phyloP scores from a whole-genome alignment of 2,329 filamentous ascomycete species.

The Fusarium falciforme region DNA sequence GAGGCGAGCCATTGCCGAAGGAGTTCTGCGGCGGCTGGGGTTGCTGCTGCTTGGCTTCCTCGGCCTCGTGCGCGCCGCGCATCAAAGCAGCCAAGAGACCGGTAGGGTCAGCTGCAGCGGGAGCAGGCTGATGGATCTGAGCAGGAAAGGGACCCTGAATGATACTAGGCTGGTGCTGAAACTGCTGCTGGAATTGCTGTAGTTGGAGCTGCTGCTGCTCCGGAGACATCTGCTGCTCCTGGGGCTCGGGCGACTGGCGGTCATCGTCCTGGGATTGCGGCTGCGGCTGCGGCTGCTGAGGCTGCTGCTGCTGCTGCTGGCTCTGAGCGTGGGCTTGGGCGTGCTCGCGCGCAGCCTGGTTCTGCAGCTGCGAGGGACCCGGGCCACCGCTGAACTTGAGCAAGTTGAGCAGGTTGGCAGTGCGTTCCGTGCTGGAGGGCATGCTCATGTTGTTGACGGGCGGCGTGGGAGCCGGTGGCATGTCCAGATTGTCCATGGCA shows the following conservation, averaged over 20 bases:
- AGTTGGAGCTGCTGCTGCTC: slow-evolving; percentile 44
- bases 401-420: slow-evolving; percentile 68
- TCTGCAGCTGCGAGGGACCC: slow-evolving; percentile 50
- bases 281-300: slow-evolving; percentile 20
- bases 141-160: slow-evolving; percentile 46
- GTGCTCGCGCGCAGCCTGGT: slow-evolving; percentile 45
- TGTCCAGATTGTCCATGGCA: slow-evolving; percentile 51
- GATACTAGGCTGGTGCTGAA: slow-evolving; percentile 28
- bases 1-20: slow-evolving; percentile 63
- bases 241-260: slow-evolving; percentile 18
- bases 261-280: slow-evolving; percentile 11
- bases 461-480: slow-evolving; percentile 65
- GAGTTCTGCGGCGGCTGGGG: slow-evolving; percentile 44
- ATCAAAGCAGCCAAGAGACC: slow-evolving; percentile 71
- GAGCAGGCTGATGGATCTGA: slow-evolving; percentile 68
- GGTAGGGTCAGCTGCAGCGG: slow-evolving; percentile 65
- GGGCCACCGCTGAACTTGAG: slow-evolving; percentile 66
- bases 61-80: slow-evolving; percentile 65
- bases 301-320: slow-evolving; percentile 31
- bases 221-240: slow-evolving; percentile 37
- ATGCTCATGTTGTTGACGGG: slow-evolving; percentile 54
- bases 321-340: slow-evolving; percentile 40
- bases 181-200: slow-evolving; percentile 44
- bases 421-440: slow-evolving; percentile 59
- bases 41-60: slow-evolving; percentile 51